Base-by-base conservation (phyloP, 371 early-diverging fungal genomes). In the Ordospora colligata region DNA sequence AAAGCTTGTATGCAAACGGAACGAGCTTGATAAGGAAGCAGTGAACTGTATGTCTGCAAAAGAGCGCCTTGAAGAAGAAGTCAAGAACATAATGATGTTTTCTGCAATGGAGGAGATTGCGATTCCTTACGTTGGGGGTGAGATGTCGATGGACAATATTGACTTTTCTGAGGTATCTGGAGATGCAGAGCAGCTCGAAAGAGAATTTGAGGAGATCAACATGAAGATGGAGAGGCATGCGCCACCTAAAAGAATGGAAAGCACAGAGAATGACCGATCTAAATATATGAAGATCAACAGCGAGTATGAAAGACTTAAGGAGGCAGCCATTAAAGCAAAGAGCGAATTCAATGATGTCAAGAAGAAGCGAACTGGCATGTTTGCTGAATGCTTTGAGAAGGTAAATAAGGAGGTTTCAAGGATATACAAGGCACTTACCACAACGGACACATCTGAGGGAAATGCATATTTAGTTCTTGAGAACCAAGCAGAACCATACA, bases 361-460 rank as follows among this genome's bases (percentile, higher is more conserved):
- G 80, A 88, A 89, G 71, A 86, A 91, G 69, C 89, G 93, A 84
- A 88, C 88, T 76, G 84, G 88, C 37, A 78, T 83, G 2, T 99
- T 99, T 82, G 86, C 88, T 67, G 86, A 85, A 37, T 94, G 95
- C n/a, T 97, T 90, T 86, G 87, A 87, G 51, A 93, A 93, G 76
- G 90, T 99, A 58, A 87, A 89, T 14, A 89, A 88, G 49, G 86
- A 88, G 50, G 94, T 97, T 79, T 93, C 92, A 82, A 87, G 85
- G 53, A 90, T 96, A 10, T 99, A 99, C 86, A 94, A 94, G 81
- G 89, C 92, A 50, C 87, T 99, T 12, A 96, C 95, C 3, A 76
- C 76, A 58, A 88, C 87, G 54, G 88, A 87, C 85, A 87, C 19
- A 90, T 90, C 70, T 93, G 62, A 70, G 22, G 76, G 67, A 10